Evolutionary conservation across 805 yeast genomes (phyloP), one percentile per base, ranked within the genome.

Genomic region (Metschnikowia cerradonensis): DNA sequence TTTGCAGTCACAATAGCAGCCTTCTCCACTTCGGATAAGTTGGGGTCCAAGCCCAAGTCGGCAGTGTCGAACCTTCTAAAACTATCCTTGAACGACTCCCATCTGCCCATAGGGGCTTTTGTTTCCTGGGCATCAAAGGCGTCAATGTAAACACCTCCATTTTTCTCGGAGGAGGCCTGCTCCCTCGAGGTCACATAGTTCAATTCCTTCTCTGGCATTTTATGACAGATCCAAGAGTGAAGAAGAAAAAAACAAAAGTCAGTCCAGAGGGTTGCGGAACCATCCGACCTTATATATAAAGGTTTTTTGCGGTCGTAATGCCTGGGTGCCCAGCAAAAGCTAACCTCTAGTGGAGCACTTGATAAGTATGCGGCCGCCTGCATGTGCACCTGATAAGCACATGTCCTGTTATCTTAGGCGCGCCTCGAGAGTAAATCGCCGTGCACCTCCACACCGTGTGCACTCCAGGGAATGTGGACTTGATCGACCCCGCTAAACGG

Each of bases 1-100:
- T 73, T 71, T 23, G 86, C 82, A 2, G 79, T 72, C 47, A 70
- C 68, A 20, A 76, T 64, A 53, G 78, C 79, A 20, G 79, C 77
- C 52, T 71, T 73, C 60, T 75, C 81, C 26, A 73, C 64, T 33
- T 72, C 77, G 14, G 74, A 50, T 46, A 57, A 53, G 52, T 57
- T 57, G n/a, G 60, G 79, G 58, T 78, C 82, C 37, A 78, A 48
- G 33, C 76, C 78, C 57, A 67, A 61, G 20, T 72, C 78, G 14
- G 53, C 56, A 17, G 58, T 69, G 49, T 70, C 68, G 49, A 58
- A 65, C 52, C 67, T 53, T 51, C 57, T 66, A 60, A 71, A 71
- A 2, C 66, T 56, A 55, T 73, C 78, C 10, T 41, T 51, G 50
- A 66, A 66, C 26, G 35, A 14, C 30, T 42, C 61, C 59, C 59